Evolutionary conservation across 306 rosid species (phyloP).

Genomic region (Abrus precatorius): DNA sequence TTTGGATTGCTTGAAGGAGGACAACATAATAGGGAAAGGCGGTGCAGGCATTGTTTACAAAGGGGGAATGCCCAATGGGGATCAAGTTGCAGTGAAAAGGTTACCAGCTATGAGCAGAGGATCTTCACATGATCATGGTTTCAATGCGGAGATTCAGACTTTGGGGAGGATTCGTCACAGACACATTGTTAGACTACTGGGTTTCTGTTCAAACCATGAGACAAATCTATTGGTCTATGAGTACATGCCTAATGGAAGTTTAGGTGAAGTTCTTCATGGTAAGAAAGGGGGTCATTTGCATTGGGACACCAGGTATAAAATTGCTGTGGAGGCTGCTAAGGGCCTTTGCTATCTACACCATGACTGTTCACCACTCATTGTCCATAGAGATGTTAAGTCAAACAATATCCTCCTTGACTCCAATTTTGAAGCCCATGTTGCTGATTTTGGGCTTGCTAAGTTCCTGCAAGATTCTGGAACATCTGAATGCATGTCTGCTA

Average conservation of each 20-base stretch:
- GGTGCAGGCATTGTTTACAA: slow-evolving; percentile 90
- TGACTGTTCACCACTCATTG: slow-evolving; percentile 83
- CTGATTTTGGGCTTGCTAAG: slow-evolving; percentile 85
- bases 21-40: slow-evolving; percentile 84
- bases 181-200: slow-evolving; percentile 82
- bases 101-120: slow-evolving; percentile 90
- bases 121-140: slow-evolving; percentile 92
- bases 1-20: slow-evolving; percentile 78
- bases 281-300: slow-evolving; percentile 80
- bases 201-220: slow-evolving; percentile 88
- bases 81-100: slow-evolving; percentile 71
- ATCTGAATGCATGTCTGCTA: slow-evolving; percentile 89
- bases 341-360: slow-evolving; percentile 90
- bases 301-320: slow-evolving; percentile 84
- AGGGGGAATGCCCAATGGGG: slow-evolving; percentile 75
- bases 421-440: slow-evolving; percentile 63
- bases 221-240: slow-evolving; percentile 82
- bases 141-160: slow-evolving; percentile 83
- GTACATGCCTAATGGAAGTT: slow-evolving; percentile 68
- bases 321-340: slow-evolving; percentile 84
- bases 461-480: slow-evolving; percentile 80
- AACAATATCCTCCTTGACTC: slow-evolving; percentile 62
- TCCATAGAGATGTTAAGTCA: slow-evolving; percentile 69
- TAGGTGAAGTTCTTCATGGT: slow-evolving; percentile 88
- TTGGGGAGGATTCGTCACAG: slow-evolving; percentile 82